Percentiles rank a stretch among this genome's conserved stretches.
Evolutionary conservation across 768 basidiomycete genomes (phyloP).

Genomic region (Hericium erinaceus): DNA sequence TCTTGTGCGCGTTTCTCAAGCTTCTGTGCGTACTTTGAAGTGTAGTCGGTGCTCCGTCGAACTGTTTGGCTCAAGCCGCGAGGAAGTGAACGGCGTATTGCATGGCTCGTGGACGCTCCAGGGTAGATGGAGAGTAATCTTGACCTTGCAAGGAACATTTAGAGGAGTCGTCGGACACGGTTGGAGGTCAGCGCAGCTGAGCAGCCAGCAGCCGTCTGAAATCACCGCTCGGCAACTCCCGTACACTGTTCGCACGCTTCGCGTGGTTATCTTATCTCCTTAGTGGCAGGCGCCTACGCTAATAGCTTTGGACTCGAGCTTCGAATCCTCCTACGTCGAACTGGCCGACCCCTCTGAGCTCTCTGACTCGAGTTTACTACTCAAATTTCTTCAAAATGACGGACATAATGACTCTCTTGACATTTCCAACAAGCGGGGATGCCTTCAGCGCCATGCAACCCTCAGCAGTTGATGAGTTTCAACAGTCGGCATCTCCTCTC

Average conservation of each 20-base stretch:
- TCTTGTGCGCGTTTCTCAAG: constrained; percentile 52
- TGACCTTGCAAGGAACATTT: background rate
- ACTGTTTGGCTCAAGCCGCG: background rate
- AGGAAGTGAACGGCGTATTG: background rate
- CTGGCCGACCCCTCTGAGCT: background rate
- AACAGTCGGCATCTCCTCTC: constrained; percentile 44
- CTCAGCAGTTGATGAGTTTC: constrained; percentile 28
- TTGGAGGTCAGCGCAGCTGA: background rate
- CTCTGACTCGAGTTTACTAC: background rate
- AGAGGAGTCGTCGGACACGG: background rate
- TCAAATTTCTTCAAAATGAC: constrained; percentile 2
- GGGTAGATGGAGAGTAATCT: background rate
- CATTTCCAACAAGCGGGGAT: constrained; percentile 31
- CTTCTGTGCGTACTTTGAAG: constrained; percentile 60
- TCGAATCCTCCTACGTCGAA: background rate
- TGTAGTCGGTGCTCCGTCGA: constrained; percentile 18
- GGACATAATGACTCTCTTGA: constrained; percentile 9
- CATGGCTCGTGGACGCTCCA: background rate
- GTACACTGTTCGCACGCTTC: background rate
- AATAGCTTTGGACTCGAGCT: no score
- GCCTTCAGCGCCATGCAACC: constrained; percentile 37
- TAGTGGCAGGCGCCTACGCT: background rate
- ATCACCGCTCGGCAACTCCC: background rate
- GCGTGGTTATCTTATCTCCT: background rate
- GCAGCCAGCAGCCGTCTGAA: background rate